Conservation (phyloP, 2,329 filamentous ascomycete genomes). For the Monosporascus sp. region DNA sequence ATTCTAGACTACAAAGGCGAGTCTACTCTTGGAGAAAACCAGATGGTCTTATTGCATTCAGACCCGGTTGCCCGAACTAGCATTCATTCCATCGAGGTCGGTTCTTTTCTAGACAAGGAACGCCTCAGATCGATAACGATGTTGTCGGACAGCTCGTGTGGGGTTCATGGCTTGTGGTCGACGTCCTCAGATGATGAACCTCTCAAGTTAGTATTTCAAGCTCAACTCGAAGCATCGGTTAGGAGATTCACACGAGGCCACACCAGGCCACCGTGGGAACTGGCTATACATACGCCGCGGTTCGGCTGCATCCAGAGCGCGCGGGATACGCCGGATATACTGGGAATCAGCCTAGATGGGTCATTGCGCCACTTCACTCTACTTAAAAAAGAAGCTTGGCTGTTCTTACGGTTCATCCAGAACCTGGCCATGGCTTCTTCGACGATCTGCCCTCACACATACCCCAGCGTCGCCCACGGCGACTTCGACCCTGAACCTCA, state of each 20-base stretch:
- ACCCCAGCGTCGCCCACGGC: slow-evolving; percentile 13
- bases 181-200: slow-evolving; percentile 37
- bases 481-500: slow-evolving; percentile 32
- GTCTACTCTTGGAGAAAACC: slow-evolving; percentile 27
- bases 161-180: slow-evolving; percentile 46
- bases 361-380: slow-evolving; percentile 65
- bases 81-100: slow-evolving; percentile 42
- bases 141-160: slow-evolving; percentile 41
- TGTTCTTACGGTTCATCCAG: slow-evolving; percentile 68
- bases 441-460: slow-evolving; percentile 44
- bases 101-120: slow-evolving; percentile 11
- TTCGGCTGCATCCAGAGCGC: slow-evolving; percentile 41
- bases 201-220: slow-evolving; percentile 49
- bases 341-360: slow-evolving; percentile 66
- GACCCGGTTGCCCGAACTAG: slow-evolving; percentile 41
- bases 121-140: slow-evolving; percentile 38
- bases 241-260: slow-evolving; percentile 48
- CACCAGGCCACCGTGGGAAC: slow-evolving; percentile 48
- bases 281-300: slow-evolving; percentile 26
- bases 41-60: slow-evolving; percentile 37
- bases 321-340: slow-evolving; percentile 42
- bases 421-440: slow-evolving; percentile 52
- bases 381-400: slow-evolving; percentile 57
- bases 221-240: slow-evolving; percentile 50
- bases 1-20: slow-evolving; percentile 44